Base-by-base conservation (phyloP, 78 protist species). In the Dictyostelium firmibasis region DNA sequence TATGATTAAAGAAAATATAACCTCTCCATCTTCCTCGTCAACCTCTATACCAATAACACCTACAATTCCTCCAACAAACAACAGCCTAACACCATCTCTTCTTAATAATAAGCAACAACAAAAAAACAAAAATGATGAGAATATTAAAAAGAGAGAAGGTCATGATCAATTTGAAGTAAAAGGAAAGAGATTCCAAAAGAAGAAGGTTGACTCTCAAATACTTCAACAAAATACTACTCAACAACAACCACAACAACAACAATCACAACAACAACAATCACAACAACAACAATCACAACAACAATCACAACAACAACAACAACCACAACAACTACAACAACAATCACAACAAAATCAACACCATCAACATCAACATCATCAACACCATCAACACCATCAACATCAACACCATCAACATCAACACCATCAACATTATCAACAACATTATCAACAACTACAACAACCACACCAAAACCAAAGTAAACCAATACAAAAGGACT, bases 121-220 rank as follows among this genome's bases (percentile, higher is more conserved):
- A n/a, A 64, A 64, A 25, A 11, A 10, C 25, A 64, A 64, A 64
- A 64, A 64, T 64, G 74, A 64, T 64, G 74, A 64, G 4, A 64
- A 64, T n/a, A 25, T 23, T 27, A 64, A 64, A 64, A 64, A 64
- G 74, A 64, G 74, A 64, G 74, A 64, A 25, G 18, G 33, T 16
- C 33, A n/a, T 64, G 33, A 64, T 64, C 31, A n/a, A 20, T n/a
- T n/a, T 10, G 33, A 25, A 10, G 74, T 31, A 64, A 64, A 64
- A 64, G 74, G 74, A 64, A 64, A 64, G 74, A 64, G 74, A 64
- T 64, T 64, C 74, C 74, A 64, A 64, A 64, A 64, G 35, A 64
- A 64, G 74, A 64, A 64, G 13, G 31, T 25, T 9, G 74, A 64
- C 25, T 14, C 29, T 9, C 77, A n/a, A 69, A 5, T n/a, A 29